Base-by-base conservation (phyloP, 108 stramenopile genomes). In the Skeletonema potamos region DNA sequence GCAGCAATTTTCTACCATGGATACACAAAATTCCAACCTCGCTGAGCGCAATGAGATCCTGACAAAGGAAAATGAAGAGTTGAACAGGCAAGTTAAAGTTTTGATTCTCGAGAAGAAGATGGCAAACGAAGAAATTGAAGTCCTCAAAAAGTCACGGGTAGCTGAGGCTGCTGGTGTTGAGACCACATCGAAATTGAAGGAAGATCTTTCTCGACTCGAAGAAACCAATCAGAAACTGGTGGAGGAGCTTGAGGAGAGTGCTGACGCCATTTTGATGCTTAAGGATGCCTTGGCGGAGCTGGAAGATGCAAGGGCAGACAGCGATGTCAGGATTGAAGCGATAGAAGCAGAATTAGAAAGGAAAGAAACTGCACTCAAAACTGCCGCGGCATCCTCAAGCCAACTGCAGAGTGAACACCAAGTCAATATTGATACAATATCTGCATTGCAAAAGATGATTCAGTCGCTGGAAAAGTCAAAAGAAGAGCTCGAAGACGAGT, bases 231-330 rank as follows among this genome's bases (percentile, higher is more conserved):
- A 66, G 24, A 13, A 37, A 18, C 54, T 73, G 27, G 17, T 72
- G 55, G 67, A 79, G 10, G 73, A 82, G 27, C 54, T 79, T 24
- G 72, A 82, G 7, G 77, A 75, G 30, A 82, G 74, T 33, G 54
- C 64, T 10, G 73, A 81, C 63, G 73, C 80, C 33, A 70, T 74
- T 62, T 54, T 27, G 26, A 30, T 65, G 43, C 39, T 81, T 30
- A 70, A 66, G 55, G 80, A 81, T 17, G 73, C 73, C 28, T n/a
- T 66, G 33, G 39, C 27, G n/a, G 58, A 55, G 22, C 54, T 79
- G 58, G 77, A 79, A 55, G 64, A 37, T 22, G 70, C 66, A 56
- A 62, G 43, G 29, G 41, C 28, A 0, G 43, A 27, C 12, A 28
- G 30, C 8, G 66, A 68, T 17, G 39, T 30, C 12, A 57, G 22